phyloP scores from a whole-genome alignment of 371 early-diverging fungal genomes.

The Lichtheimia hyalospora region DNA sequence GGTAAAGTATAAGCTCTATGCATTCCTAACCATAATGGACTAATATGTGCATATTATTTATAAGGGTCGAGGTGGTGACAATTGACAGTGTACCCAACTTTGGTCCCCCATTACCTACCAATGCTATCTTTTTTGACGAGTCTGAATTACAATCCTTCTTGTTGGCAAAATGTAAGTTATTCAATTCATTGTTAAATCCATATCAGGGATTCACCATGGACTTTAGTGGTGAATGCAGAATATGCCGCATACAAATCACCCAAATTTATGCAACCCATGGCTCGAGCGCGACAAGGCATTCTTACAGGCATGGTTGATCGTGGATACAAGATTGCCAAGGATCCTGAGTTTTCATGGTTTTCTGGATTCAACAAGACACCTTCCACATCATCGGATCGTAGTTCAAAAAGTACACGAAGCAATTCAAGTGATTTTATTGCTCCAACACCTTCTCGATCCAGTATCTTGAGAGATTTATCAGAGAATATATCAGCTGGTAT shows the following conservation, averaged over 20 bases:
- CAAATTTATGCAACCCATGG: conserved; percentile 55
- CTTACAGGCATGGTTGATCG: conserved; percentile 48
- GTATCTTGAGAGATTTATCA: conserved; percentile 25
- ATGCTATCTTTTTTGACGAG: conserved; percentile 55
- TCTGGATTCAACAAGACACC: conserved; percentile 33
- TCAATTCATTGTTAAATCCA: too few relatives aligned
- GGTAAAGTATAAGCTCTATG: conserved; percentile 17
- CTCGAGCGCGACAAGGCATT: conserved; percentile 60
- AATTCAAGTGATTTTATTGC: conserved; percentile 7
- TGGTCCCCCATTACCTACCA: conserved; percentile 66
- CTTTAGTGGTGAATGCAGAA: conserved; percentile 72
- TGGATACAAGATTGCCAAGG: conserved; percentile 20
- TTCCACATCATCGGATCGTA: conserved; percentile 35
- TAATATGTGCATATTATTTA: background rate
- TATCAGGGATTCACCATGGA: background rate
- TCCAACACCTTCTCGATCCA: conserved; percentile 33
- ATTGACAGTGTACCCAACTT: conserved; percentile 68
- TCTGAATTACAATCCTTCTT: conserved; percentile 58
- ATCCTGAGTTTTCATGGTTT: conserved; percentile 8
- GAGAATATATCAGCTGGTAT: conserved; percentile 10
- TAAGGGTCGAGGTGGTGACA: conserved; percentile 57
- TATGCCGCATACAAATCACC: conserved; percentile 81
- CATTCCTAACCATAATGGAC: background rate
- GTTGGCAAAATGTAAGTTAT: conserved; percentile 55
- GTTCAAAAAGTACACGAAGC: conserved; percentile 15